Conservation (phyloP, 306 rosid genomes). For the Medicago lupulina region DNA sequence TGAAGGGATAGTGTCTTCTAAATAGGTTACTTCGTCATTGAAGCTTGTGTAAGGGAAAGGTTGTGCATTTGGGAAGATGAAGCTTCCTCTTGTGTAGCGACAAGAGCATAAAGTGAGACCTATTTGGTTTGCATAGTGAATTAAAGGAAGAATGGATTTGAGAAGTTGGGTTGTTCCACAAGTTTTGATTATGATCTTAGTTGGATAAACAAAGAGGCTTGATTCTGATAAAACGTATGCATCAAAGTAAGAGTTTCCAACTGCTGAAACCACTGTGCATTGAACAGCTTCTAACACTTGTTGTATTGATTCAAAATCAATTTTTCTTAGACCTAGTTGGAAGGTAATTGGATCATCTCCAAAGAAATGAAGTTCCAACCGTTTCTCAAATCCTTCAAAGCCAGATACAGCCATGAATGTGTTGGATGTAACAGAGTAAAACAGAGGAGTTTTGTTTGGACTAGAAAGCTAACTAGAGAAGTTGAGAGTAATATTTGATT, state of each 20-base stretch:
- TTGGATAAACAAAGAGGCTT: conserved; percentile 95
- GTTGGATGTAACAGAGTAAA: conserved; percentile 49
- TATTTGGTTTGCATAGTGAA: conserved; percentile 62
- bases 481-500: conserved; percentile 32
- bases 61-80: conserved; percentile 83
- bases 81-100: conserved; percentile 89
- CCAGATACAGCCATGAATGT: conserved; percentile 74
- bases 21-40: conserved; percentile 77
- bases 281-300: conserved; percentile 74
- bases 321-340: conserved; percentile 68
- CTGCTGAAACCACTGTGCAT: conserved; percentile 96
- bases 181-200: conserved; percentile 90
- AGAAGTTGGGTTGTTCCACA: conserved; percentile 99
- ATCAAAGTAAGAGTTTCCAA: conserved; percentile 79
- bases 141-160: conserved; percentile 77
- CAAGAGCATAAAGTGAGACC: conserved; percentile 72
- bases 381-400: conserved; percentile 93
- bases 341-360: conserved; percentile 65
- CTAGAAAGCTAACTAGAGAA: conserved; percentile 32
- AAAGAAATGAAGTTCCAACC: conserved; percentile 90
- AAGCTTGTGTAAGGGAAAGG: conserved; percentile 87
- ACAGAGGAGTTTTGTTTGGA: conserved; percentile 36
- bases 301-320: conserved; percentile 67
- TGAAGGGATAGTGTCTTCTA: conserved; percentile 66
- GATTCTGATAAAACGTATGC: conserved; percentile 93